Evolutionary conservation across 2,329 filamentous ascomycete species (phyloP).

Genomic region (Arthrinium puccinioides): DNA sequence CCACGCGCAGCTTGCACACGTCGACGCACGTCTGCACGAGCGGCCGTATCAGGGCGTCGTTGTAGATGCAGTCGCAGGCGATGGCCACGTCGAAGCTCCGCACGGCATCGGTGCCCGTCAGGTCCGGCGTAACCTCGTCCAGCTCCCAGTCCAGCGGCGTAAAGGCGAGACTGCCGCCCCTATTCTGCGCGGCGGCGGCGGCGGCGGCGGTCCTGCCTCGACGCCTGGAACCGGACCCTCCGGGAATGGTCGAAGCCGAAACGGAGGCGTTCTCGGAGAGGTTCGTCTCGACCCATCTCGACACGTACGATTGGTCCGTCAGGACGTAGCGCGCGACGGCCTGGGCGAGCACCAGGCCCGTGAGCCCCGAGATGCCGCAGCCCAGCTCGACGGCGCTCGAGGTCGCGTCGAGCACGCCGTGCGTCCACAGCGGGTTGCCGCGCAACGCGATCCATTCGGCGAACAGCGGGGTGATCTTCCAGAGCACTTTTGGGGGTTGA

Average conservation of each 20-base stretch:
- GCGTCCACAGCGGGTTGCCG: slow-evolving; percentile 54
- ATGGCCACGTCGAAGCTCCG: slow-evolving; percentile 64
- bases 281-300: slow-evolving; percentile 70
- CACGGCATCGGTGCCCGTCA: slow-evolving; percentile 27
- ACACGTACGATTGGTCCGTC: slow-evolving; percentile 84
- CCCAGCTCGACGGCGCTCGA: slow-evolving; percentile 75
- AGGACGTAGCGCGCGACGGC: slow-evolving; percentile 61
- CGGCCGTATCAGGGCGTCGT: slow-evolving; percentile 74
- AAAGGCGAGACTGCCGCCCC: slow-evolving; percentile 41
- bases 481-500: slow-evolving; percentile 54
- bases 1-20: slow-evolving; percentile 54
- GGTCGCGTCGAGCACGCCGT: slow-evolving; percentile 40
- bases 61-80: slow-evolving; percentile 93
- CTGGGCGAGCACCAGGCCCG: slow-evolving; percentile 61
- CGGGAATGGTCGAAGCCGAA: slow-evolving; percentile 5
- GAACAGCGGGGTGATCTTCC: slow-evolving; percentile 82
- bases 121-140: slow-evolving; percentile 39
- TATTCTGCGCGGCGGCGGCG: background rate
- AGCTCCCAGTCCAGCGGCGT: slow-evolving; percentile 77
- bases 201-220: slow-evolving; percentile 11
- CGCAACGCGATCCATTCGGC: slow-evolving; percentile 68
- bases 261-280: slow-evolving; percentile 53
- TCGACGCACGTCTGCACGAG: slow-evolving; percentile 78
- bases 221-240: slow-evolving; percentile 6
- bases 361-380: slow-evolving; percentile 76